Evolutionary conservation across 768 basidiomycete genomes (phyloP).

Genomic region (Xerocomus potaroensis): DNA sequence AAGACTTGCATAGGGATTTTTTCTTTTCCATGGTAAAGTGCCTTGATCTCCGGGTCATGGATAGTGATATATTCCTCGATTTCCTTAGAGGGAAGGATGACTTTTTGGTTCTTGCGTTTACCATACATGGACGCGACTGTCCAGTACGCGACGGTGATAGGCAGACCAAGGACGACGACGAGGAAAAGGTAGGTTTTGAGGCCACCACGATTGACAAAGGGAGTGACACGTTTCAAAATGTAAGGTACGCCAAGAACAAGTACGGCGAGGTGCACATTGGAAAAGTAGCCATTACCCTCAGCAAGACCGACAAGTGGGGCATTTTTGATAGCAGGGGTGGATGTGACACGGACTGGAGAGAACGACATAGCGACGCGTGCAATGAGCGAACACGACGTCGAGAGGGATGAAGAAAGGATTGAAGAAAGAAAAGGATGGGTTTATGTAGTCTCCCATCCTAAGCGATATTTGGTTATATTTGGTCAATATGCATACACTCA

Average conservation of each 20-base stretch:
- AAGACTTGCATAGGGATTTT: conserved; percentile 98
- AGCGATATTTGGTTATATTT: conserved; percentile 17
- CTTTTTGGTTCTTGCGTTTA: conserved; percentile 77
- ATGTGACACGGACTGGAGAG: conserved; percentile 56
- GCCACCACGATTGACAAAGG: conserved; percentile 78
- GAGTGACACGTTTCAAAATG: conserved; percentile 75
- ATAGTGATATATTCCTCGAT: conserved; percentile 90
- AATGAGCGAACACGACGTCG: conserved; percentile 11
- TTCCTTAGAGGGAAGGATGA: conserved; percentile 76
- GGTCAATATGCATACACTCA: too few species aligned
- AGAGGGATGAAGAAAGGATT: conserved; percentile 11
- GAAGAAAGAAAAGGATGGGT: not conserved
- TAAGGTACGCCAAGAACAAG: conserved; percentile 80
- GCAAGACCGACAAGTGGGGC: conserved; percentile 77
- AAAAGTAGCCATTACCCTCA: conserved; percentile 84
- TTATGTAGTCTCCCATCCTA: conserved; percentile 8
- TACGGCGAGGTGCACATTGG: conserved; percentile 72
- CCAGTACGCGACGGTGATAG: conserved; percentile 87
- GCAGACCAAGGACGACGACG: conserved; percentile 66
- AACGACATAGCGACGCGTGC: conserved; percentile 36
- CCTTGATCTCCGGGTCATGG: conserved; percentile 77
- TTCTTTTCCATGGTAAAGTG: conserved; percentile 72
- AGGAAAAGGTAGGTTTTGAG: conserved; percentile 85
- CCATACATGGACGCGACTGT: conserved; percentile 80
- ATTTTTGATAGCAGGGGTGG: conserved; percentile 76